Conservation (phyloP, 2,329 filamentous ascomycete species). For the Calonectria pauciramosa region DNA sequence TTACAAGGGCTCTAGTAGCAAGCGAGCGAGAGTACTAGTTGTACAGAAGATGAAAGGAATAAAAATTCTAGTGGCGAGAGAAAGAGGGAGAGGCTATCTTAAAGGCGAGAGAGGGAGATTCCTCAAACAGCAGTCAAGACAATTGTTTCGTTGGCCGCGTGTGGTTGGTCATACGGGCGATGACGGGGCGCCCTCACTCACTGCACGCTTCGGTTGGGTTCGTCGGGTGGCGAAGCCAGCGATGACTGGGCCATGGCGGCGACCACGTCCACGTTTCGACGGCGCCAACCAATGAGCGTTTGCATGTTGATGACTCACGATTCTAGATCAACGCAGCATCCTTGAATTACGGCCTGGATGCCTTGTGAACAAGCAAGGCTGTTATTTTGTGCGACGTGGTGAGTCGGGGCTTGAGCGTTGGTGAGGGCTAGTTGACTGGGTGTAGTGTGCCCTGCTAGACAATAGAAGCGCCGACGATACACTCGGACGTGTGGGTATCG, state of each 20-base stretch:
- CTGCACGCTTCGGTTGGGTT: conserved; percentile 11
- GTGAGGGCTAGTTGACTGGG: neutral
- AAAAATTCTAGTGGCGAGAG: neutral
- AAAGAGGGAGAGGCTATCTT: neutral
- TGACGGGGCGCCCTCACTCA: conserved; percentile 2
- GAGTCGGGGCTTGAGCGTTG: conserved; percentile 3
- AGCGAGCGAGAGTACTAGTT: conserved; percentile 1
- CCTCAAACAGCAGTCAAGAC: neutral
- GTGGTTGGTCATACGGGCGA: conserved; percentile 15
- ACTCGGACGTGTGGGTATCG: neutral
- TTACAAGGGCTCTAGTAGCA: conserved; percentile 10
- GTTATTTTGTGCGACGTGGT: conserved; percentile 24
- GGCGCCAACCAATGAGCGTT: neutral
- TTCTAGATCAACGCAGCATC: neutral
- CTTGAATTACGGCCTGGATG: neutral
- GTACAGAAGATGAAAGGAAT: conserved; percentile 4
- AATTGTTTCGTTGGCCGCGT: conserved; percentile 18
- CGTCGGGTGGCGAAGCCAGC: conserved; percentile 17
- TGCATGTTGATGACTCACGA: conserved; percentile 16
- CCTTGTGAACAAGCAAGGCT: neutral
- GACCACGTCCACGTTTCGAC: neutral
- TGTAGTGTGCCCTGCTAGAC: neutral
- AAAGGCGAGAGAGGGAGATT: neutral
- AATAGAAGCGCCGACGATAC: neutral
- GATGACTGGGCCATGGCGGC: conserved; percentile 23